A percentile compares a stretch with the other conserved stretches of the same genome.
Evolutionary conservation across 129 eudicot species (phyloP).

Genomic region (Escallonia herrerae): DNA sequence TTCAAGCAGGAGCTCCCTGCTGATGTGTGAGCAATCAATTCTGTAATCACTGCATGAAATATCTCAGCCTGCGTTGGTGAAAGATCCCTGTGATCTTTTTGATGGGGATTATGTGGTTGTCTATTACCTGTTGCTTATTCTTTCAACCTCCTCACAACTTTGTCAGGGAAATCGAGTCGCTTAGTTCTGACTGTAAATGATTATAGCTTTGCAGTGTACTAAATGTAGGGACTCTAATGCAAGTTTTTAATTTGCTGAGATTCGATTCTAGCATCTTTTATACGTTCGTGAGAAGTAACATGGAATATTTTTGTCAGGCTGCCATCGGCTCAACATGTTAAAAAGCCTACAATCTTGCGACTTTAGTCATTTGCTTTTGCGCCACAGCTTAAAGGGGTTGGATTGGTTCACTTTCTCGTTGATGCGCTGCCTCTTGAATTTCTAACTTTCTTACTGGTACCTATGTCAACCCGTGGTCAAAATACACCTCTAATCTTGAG

Average conservation of each 20-base stretch:
- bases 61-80: conserved; percentile 7
- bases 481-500: too few relatives aligned
- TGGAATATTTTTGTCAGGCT: conserved; percentile 8
- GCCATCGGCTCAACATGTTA: conserved; percentile 8
- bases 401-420: too few relatives aligned
- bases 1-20: conserved; percentile 9
- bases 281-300: conserved; percentile 9
- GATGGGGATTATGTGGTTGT: conserved; percentile 18
- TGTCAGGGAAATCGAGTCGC: conserved; percentile 11
- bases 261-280: neutral
- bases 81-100: conserved; percentile 15
- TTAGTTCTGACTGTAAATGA: conserved; percentile 16
- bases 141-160: neutral
- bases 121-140: conserved; percentile 3
- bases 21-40: conserved; percentile 7
- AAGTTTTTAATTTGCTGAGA: neutral
- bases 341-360: too few relatives aligned
- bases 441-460: too few relatives aligned
- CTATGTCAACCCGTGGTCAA: too few relatives aligned
- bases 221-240: neutral
- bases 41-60: conserved; percentile 14
- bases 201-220: neutral
- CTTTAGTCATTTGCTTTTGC: too few relatives aligned
- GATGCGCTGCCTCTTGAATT: too few relatives aligned
- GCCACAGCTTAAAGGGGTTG: too few relatives aligned